Conservation (phyloP, 2,329 filamentous ascomycete genomes). For the Penicillium sp. region DNA sequence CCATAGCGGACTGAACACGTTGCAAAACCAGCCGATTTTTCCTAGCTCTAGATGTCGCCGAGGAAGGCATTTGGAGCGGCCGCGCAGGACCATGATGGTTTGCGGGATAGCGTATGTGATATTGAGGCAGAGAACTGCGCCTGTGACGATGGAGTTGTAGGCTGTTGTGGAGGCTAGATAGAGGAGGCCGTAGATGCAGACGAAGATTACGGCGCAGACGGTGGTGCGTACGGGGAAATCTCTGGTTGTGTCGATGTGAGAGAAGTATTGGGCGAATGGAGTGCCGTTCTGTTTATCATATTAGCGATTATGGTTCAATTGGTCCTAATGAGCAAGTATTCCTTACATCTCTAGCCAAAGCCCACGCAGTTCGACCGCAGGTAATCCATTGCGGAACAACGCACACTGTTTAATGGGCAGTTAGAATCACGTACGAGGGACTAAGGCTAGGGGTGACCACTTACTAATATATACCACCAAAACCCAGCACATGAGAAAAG, state of each 20-base stretch:
- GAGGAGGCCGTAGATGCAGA: conserved; percentile 40
- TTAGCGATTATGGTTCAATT: background rate
- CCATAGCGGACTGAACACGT: too few species aligned
- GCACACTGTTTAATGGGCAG: too few species aligned
- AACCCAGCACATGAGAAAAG: conserved; percentile 8
- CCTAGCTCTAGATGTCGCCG: too few species aligned
- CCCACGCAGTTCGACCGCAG: conserved; percentile 29
- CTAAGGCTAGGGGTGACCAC: background rate
- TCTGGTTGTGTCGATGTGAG: conserved; percentile 17
- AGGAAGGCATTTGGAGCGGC: conserved; percentile 24
- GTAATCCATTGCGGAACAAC: conserved; percentile 11
- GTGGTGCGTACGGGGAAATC: conserved; percentile 29
- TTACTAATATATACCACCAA: background rate
- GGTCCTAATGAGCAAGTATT: background rate
- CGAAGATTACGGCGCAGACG: conserved; percentile 22
- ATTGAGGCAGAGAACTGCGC: conserved; percentile 48
- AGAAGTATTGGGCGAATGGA: conserved; percentile 23
- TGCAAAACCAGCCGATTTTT: too few species aligned
- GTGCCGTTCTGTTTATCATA: conserved; percentile 16
- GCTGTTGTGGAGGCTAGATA: conserved; percentile 44
- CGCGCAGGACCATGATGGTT: conserved; percentile 42
- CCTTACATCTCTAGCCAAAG: conserved; percentile 29
- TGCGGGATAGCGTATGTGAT: conserved; percentile 47
- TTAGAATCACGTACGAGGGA: background rate
- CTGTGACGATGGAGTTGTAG: conserved; percentile 43